Evolutionary conservation across 768 basidiomycete species (phyloP).

Genomic region (Naganishia onofrii): DNA sequence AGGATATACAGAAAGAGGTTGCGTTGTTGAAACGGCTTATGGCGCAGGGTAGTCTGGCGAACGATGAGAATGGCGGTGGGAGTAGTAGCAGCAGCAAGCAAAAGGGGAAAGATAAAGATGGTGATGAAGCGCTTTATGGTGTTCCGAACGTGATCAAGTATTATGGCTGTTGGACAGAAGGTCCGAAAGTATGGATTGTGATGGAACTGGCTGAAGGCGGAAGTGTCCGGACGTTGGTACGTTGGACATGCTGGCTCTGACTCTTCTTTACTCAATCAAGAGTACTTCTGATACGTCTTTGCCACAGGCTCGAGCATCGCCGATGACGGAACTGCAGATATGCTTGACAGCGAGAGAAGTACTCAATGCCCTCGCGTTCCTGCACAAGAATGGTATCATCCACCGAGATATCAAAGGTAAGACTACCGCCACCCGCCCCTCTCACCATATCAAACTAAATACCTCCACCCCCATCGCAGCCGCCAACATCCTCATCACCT

Average conservation of each 20-base stretch:
- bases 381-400: constrained; percentile 91
- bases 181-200: constrained; percentile 94
- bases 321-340: constrained; percentile 82
- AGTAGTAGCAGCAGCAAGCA: constrained; percentile 29
- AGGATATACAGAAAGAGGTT: constrained; percentile 93
- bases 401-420: constrained; percentile 87
- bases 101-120: constrained; percentile 28
- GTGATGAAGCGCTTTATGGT: constrained; percentile 54
- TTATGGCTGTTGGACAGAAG: constrained; percentile 93
- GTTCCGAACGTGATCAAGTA: constrained; percentile 88
- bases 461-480: constrained; percentile 54
- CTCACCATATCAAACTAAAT: not conserved
- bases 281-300: not conserved
- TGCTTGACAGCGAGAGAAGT: constrained; percentile 86
- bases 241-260: not conserved
- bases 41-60: constrained; percentile 30
- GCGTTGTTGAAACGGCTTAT: constrained; percentile 79
- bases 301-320: constrained; percentile 72
- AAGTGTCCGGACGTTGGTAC: constrained; percentile 75
- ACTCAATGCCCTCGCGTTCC: constrained; percentile 76
- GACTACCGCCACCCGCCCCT: not conserved
- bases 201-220: constrained; percentile 98
- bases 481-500: constrained; percentile 87
- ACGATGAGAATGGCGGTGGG: constrained; percentile 31
- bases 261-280: not conserved